Percentiles rank a stretch among this genome's conserved stretches.
Conservation (phyloP, 2,329 filamentous ascomycete species). For the Paecilomyces variotii region DNA sequence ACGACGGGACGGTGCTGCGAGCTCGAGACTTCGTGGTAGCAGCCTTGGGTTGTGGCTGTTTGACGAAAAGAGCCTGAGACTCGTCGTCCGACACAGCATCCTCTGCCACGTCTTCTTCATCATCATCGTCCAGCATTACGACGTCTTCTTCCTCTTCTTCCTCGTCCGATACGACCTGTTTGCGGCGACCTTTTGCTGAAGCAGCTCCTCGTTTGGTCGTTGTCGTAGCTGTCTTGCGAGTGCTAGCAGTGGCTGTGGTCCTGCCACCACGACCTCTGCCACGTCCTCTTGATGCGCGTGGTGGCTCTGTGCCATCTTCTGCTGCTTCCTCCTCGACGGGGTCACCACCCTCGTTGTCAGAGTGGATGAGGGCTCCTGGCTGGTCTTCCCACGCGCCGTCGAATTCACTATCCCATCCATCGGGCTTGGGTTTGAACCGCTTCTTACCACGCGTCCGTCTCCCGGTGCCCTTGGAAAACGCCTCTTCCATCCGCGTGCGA, state of each 20-base stretch:
- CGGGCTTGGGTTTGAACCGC: constrained; percentile 66
- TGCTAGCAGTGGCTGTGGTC: constrained; percentile 34
- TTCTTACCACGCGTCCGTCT: constrained; percentile 46
- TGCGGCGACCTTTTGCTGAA: constrained; percentile 17
- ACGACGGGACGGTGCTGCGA: constrained; percentile 15
- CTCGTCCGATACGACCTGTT: constrained; percentile 24
- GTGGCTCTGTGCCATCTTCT: constrained; percentile 37
- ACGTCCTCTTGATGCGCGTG: constrained; percentile 39
- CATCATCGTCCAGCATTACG: constrained; percentile 28
- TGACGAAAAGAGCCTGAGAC: constrained; percentile 35
- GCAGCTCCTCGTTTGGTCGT: constrained; percentile 21
- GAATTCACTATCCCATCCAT: constrained; percentile 79
- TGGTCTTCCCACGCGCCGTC: constrained; percentile 81
- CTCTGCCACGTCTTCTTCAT: constrained; percentile 16
- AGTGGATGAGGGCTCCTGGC: constrained; percentile 54
- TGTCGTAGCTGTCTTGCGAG: constrained; percentile 28
- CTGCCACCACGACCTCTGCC: constrained; percentile 38
- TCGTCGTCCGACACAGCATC: constrained; percentile 12
- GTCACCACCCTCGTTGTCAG: constrained; percentile 44
- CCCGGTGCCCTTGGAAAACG: constrained; percentile 58
- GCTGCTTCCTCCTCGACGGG: constrained; percentile 38
- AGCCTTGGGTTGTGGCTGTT: constrained; percentile 26
- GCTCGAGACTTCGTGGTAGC: constrained; percentile 10
- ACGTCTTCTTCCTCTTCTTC: constrained; percentile 34
- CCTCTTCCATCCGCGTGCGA: constrained; percentile 60